Evolutionary conservation across 495 filamentous ascomycete genomes (phyloP).

Genomic region (Xeromyces bisporus): DNA sequence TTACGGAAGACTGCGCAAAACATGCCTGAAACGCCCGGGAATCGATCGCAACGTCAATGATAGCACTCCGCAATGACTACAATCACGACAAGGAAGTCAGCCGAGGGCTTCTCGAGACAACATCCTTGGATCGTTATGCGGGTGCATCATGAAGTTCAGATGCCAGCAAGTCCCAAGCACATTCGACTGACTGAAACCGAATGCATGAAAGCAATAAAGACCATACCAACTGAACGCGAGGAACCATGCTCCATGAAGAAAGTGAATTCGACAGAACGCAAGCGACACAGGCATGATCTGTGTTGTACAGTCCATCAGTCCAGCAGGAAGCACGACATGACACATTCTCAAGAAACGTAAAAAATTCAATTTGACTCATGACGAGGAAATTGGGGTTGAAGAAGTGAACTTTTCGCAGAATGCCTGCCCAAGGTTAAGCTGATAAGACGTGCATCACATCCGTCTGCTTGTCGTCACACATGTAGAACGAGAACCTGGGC

Average conservation of each 20-base stretch:
- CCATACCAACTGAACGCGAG: constrained; percentile 3
- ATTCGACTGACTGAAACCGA: neutral
- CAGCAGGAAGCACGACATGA: constrained; percentile 18
- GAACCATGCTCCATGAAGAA: constrained; percentile 5
- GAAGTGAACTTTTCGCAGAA: constrained; percentile 33
- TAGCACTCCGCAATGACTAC: constrained; percentile 6
- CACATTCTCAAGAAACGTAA: constrained; percentile 24
- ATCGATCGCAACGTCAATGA: constrained; percentile 1
- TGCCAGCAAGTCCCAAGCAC: no score
- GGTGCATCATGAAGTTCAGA: no score
- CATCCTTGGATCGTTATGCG: no score
- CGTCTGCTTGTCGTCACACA: constrained; percentile 25
- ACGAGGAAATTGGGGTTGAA: constrained; percentile 18
- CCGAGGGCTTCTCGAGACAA: no score
- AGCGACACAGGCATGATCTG: constrained; percentile 5
- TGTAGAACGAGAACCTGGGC: constrained; percentile 18
- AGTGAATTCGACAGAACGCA: constrained; percentile 12
- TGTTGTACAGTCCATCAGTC: constrained; percentile 22
- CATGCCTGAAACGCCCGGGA: constrained; percentile 3
- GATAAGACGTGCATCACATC: constrained; percentile 16
- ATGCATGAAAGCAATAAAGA: no score
- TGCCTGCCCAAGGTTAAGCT: constrained; percentile 32
- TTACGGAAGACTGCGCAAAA: constrained; percentile 2
- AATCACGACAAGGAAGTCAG: no score
- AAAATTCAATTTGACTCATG: constrained; percentile 28